Conservation (phyloP, 768 basidiomycete genomes). For the Hygrocybe punicea region DNA sequence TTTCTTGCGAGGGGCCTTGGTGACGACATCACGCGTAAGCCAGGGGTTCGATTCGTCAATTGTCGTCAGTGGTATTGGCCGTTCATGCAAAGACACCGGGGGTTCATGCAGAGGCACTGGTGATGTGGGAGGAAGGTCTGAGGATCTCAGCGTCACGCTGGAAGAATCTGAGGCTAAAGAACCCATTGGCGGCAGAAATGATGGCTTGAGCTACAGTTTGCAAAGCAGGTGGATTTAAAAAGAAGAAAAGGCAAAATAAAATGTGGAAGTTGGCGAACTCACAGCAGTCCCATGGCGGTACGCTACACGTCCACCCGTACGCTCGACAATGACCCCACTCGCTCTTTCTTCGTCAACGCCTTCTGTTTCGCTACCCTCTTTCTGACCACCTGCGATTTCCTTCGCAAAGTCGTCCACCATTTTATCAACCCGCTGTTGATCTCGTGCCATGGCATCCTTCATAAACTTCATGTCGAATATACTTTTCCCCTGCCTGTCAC, state of each 20-base stretch:
- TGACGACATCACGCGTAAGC: slow-evolving; percentile 48
- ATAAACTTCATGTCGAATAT: slow-evolving; percentile 98
- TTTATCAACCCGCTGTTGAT: slow-evolving; percentile 52
- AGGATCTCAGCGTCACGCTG: slow-evolving; percentile 65
- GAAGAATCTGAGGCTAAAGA: slow-evolving; percentile 54
- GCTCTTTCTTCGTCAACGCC: slow-evolving; percentile 23
- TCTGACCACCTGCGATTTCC: slow-evolving; percentile 52
- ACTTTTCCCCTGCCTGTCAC: slow-evolving; percentile 54
- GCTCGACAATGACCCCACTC: slow-evolving; percentile 45
- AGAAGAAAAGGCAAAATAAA: background rate
- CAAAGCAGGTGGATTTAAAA: background rate
- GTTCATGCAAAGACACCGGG: slow-evolving; percentile 10
- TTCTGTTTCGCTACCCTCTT: slow-evolving; percentile 28
- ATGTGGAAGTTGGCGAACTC: slow-evolving; percentile 8
- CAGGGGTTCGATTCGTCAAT: slow-evolving; percentile 66
- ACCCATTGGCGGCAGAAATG: slow-evolving; percentile 19
- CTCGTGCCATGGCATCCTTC: slow-evolving; percentile 82
- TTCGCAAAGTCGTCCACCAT: slow-evolving; percentile 69
- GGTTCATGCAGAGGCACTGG: slow-evolving; percentile 20
- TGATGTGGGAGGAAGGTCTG: slow-evolving; percentile 45
- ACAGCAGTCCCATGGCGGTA: slow-evolving; percentile 54
- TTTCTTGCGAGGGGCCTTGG: slow-evolving; percentile 59
- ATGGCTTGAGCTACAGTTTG: slow-evolving; percentile 18
- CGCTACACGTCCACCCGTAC: slow-evolving; percentile 64
- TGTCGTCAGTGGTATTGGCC: slow-evolving; percentile 13